A percentile compares a stretch with the other conserved stretches of the same genome.
Evolutionary conservation across 139 green algal genomes (phyloP).

Genomic region (Chlorella vulgaris): DNA sequence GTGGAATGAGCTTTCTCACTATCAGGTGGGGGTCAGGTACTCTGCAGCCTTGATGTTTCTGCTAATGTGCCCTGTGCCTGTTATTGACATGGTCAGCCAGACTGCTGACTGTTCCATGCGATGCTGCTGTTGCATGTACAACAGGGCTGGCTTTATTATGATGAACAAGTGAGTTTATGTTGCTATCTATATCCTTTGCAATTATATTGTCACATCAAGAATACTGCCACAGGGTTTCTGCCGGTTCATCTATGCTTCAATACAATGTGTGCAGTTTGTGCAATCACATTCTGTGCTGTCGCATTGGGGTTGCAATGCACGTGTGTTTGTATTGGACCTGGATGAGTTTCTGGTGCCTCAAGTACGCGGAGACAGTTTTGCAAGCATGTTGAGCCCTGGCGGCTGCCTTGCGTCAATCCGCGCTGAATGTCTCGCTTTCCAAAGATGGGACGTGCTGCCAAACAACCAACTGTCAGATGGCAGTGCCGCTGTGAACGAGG

Average conservation of each 20-base stretch:
- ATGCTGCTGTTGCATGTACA: neutral
- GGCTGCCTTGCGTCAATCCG: neutral
- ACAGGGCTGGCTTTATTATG: neutral
- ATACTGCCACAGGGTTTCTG: too few species aligned
- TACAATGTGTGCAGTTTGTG: neutral
- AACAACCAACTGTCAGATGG: too few species aligned
- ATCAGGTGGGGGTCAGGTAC: neutral
- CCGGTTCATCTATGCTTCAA: neutral
- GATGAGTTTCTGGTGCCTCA: conserved; percentile 1
- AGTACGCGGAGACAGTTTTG: neutral
- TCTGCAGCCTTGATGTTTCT: neutral
- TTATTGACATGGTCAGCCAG: neutral
- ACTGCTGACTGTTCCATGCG: neutral
- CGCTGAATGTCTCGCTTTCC: neutral
- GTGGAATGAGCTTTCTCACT: neutral
- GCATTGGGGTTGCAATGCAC: neutral
- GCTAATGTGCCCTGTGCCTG: neutral
- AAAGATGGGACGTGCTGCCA: neutral
- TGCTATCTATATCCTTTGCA: neutral
- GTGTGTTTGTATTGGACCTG: neutral
- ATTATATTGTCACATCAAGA: too few species aligned
- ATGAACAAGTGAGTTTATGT: neutral
- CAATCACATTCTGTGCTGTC: neutral
- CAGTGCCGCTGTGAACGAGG: neutral
- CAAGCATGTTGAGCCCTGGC: neutral